Evolutionary conservation across 441 rosid species (phyloP).

Genomic region (Geranium incanum): DNA sequence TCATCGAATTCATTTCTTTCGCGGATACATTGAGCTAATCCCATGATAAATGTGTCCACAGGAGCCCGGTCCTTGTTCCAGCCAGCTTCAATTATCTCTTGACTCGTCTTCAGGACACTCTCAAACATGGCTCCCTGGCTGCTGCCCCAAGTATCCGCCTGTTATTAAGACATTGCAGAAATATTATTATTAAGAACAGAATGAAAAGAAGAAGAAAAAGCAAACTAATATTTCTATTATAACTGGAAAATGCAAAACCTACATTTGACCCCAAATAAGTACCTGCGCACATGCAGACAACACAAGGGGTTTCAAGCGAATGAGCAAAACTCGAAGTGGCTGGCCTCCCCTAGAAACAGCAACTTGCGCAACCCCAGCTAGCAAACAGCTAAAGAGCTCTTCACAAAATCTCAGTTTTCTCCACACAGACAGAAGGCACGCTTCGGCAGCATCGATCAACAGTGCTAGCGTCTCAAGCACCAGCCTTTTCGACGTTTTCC

Average conservation of each 20-base stretch:
- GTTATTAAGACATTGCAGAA: constrained; percentile 28
- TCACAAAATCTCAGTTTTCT: constrained; percentile 82
- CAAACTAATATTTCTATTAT: not conserved
- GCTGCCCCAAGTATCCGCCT: constrained; percentile 78
- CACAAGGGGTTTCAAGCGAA: constrained; percentile 86
- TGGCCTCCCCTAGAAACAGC: constrained; percentile 87
- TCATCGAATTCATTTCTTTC: constrained; percentile 87
- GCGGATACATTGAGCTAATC: constrained; percentile 77
- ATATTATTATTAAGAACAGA: not conserved
- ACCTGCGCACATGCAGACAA: constrained; percentile 89
- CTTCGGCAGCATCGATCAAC: constrained; percentile 81
- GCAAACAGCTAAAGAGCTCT: constrained; percentile 75
- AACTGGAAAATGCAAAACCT: constrained; percentile 4
- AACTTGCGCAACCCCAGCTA: constrained; percentile 73
- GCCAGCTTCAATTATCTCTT: constrained; percentile 82
- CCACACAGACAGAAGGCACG: constrained; percentile 88
- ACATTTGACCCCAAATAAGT: constrained; percentile 19
- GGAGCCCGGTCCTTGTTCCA: constrained; percentile 95
- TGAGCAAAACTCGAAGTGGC: constrained; percentile 77
- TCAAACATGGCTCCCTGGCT: constrained; percentile 81
- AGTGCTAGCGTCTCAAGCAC: constrained; percentile 80
- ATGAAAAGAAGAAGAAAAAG: not conserved
- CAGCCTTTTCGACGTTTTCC: constrained; percentile 75
- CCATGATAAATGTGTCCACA: constrained; percentile 89
- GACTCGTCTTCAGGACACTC: constrained; percentile 66